Evolutionary conservation across 73 alveolate species (phyloP).

Genomic region (Blepharisma stoltei): DNA sequence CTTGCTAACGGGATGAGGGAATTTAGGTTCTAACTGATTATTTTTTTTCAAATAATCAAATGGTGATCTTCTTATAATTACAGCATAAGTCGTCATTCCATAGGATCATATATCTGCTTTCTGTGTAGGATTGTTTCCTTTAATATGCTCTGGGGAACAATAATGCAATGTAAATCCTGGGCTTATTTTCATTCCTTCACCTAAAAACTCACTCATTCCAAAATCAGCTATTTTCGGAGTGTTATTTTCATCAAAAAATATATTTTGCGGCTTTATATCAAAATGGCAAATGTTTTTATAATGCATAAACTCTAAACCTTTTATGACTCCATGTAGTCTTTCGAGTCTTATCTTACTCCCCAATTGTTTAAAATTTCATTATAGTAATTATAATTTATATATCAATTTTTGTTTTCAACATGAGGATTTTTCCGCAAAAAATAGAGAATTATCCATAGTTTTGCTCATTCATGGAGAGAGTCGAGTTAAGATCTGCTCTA

Average conservation of each 20-base stretch:
- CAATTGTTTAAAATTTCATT: too few species aligned
- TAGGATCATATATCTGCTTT: slow-evolving; percentile 6
- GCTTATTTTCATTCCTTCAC: background rate
- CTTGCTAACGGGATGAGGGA: too few species aligned
- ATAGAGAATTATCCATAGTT: too few species aligned
- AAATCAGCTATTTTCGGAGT: slow-evolving; percentile 19
- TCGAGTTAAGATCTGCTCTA: background rate
- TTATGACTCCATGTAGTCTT: background rate
- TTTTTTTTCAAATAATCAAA: slow-evolving; percentile 9
- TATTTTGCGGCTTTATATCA: slow-evolving; percentile 30
- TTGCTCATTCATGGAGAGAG: too few species aligned
- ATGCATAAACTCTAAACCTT: slow-evolving; percentile 29
- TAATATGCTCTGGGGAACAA: slow-evolving; percentile 16
- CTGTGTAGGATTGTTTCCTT: background rate
- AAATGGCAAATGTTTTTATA: background rate
- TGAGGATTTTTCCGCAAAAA: too few species aligned
- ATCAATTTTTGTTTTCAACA: too few species aligned
- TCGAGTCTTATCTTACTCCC: slow-evolving; percentile 26
- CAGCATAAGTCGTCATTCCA: slow-evolving; percentile 14
- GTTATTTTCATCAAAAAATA: slow-evolving; percentile 17
- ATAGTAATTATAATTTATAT: too few species aligned
- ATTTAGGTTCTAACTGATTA: background rate
- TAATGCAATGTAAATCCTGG: slow-evolving; percentile 21
- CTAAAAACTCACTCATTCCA: background rate
- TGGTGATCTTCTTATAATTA: background rate